Evolutionary conservation across 768 basidiomycete species (phyloP).

Genomic region (Gyrodon lividus): DNA sequence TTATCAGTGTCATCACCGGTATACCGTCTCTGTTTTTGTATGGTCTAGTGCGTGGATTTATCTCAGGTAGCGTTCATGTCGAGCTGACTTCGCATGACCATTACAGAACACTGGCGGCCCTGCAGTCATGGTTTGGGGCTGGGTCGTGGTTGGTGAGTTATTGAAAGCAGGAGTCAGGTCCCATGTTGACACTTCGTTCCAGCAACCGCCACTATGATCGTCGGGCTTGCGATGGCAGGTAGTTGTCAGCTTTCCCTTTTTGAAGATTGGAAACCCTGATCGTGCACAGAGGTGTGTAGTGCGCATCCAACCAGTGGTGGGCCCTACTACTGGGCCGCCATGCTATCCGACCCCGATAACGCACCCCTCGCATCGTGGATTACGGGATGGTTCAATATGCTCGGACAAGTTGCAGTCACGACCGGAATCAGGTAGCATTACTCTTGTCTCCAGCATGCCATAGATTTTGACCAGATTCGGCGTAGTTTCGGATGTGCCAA

Average conservation of each 20-base stretch:
- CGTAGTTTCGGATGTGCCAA: slow-evolving; percentile 64
- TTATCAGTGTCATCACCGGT: slow-evolving; percentile 75
- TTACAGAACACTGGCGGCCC: slow-evolving; percentile 72
- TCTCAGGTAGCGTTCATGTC: neutral
- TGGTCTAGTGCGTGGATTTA: slow-evolving; percentile 51
- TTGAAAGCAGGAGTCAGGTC: neutral
- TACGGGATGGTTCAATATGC: slow-evolving; percentile 72
- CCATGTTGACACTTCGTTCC: slow-evolving; percentile 2
- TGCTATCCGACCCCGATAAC: slow-evolving; percentile 55
- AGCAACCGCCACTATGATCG: slow-evolving; percentile 69
- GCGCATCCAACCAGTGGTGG: slow-evolving; percentile 73
- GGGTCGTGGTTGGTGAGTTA: slow-evolving; percentile 57
- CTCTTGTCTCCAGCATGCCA: neutral
- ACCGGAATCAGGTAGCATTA: slow-evolving; percentile 58
- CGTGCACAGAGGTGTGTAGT: slow-evolving; percentile 43
- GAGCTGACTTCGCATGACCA: neutral
- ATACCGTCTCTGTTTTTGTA: slow-evolving; percentile 68
- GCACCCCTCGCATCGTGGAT: slow-evolving; percentile 73
- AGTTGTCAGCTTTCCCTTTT: slow-evolving; percentile 9
- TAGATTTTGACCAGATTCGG: neutral
- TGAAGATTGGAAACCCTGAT: neutral
- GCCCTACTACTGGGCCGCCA: slow-evolving; percentile 82
- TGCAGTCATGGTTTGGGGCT: slow-evolving; percentile 77
- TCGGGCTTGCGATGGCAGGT: slow-evolving; percentile 78
- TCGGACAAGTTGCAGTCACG: slow-evolving; percentile 76